Base-by-base conservation (phyloP, 2,329 filamentous ascomycete genomes). In the Nannizziopsis arthrosporioides region DNA sequence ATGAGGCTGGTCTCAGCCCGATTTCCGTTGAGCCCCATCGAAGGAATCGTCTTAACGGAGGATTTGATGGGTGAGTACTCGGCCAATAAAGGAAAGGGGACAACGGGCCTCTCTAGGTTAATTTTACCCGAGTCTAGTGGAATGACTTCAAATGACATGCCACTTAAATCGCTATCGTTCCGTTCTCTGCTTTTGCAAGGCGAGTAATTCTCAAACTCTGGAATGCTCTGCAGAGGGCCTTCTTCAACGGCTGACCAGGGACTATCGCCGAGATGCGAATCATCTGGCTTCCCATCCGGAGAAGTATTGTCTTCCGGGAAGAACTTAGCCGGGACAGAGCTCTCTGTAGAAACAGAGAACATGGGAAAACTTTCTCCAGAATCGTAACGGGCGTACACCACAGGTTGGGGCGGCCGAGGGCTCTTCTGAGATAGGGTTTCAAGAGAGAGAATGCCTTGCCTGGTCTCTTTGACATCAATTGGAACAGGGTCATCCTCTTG, bases 281-380 rank as follows among this genome's bases (percentile, higher is more conserved):
- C 22, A 38, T 62, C 57, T 11, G 59, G 48, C 40, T 55, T 60
- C 7, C 57, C 56, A 32, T 55, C 58, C 30, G 65, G 64, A 10
- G 63, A 64, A 36, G 74, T 72, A 0, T 76, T 78, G 22, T 68
- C 71, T 15, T 71, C 72, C 31, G 74, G 64, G 27, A 53, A 35
- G 3, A 75, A 80, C 47, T 70, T 69, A 5, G 68, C 69, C 45
- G 64, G 68, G 45, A 74, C 69, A 5, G 77, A 81, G 51, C 70
- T 71, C 52, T 75, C 75, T 1, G 75, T 74, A 8, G 77, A 78
- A n/a, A 75, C 74, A 35, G 76, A 79, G 53, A 81, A 79, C 73
- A 81, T 80, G 17, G 72, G 67, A 54, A 81, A 80, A 59, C 77
- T 81, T 53, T 81, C 78, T 5, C 73, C 70, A 18, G 77, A 81